These are phyloP conservation scores for Pachysandra terminalis DNA, from an alignment of 164 flowering plant genomes.

Conservation along the genomic window DNA sequence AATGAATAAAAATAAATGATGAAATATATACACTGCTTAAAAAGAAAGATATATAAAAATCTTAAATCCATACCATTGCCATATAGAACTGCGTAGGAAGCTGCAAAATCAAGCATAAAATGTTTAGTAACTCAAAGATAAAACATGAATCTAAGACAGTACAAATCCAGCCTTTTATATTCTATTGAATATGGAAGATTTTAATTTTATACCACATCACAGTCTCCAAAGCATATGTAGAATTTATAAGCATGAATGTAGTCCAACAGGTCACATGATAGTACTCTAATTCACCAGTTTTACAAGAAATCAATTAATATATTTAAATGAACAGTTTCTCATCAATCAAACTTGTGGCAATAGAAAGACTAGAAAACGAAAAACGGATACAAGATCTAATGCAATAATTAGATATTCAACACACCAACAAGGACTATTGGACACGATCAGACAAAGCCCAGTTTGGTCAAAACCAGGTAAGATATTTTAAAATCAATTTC, in stretches of 20 bases:
- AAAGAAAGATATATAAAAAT: neutral
- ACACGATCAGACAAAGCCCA: too few relatives aligned
- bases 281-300: neutral
- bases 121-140: neutral
- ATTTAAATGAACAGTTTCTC: neutral
- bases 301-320: neutral
- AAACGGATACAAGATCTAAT: neutral
- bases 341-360: neutral
- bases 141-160: neutral
- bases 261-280: neutral
- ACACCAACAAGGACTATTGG: too few relatives aligned
- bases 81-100: conserved; percentile 75
- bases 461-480: too few relatives aligned
- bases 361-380: neutral
- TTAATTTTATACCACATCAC: neutral
- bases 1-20: neutral
- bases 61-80: conserved; percentile 53
- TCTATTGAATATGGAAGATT: too few relatives aligned
- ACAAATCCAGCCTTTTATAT: too few relatives aligned
- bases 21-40: too few relatives aligned
- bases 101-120: conserved; percentile 42
- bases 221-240: neutral
- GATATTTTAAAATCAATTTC: too few relatives aligned
- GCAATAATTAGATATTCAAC: neutral
- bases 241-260: neutral